Percentiles rank a stretch among this genome's conserved stretches.
phyloP scores from a whole-genome alignment of 1,284 basidiomycete species.

The Fomitopsis palustris region DNA sequence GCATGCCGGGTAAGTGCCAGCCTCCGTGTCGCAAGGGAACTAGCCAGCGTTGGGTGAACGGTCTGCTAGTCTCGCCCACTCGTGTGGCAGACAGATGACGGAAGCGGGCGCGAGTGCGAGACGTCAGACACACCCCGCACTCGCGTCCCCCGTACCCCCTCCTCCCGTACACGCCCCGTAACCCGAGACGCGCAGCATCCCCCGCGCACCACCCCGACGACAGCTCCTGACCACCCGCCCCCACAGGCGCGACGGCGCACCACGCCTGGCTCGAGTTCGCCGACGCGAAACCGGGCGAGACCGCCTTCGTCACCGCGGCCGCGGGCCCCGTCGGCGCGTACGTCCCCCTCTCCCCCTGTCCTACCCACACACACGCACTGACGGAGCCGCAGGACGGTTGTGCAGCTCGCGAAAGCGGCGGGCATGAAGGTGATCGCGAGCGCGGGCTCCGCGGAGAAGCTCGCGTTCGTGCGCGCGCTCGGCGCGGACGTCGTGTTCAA shows the following conservation, averaged over 20 bases:
- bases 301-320: not conserved
- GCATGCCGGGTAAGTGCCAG: conserved; percentile 29
- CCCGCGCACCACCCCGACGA: no score
- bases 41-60: not conserved
- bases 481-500: conserved; percentile 74
- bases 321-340: conserved; percentile 1
- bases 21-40: not conserved
- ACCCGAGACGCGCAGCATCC: no score
- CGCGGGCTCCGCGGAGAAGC: conserved; percentile 70
- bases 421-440: conserved; percentile 72
- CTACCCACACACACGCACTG: not conserved
- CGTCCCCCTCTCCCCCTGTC: not conserved
- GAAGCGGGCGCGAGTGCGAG: no score
- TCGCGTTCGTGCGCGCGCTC: conserved; percentile 55
- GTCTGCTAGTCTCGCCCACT: no score
- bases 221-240: not conserved
- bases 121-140: no score
- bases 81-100: no score
- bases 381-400: not conserved
- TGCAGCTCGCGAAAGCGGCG: conserved; percentile 57
- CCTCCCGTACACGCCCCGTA: no score
- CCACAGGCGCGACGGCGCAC: conserved; percentile 23
- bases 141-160: no score
- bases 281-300: conserved; percentile 2
- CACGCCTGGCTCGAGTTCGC: conserved; percentile 15